phyloP scores from a whole-genome alignment of 176 grass and related monocot genomes.

The Cymbopogon citratus region DNA sequence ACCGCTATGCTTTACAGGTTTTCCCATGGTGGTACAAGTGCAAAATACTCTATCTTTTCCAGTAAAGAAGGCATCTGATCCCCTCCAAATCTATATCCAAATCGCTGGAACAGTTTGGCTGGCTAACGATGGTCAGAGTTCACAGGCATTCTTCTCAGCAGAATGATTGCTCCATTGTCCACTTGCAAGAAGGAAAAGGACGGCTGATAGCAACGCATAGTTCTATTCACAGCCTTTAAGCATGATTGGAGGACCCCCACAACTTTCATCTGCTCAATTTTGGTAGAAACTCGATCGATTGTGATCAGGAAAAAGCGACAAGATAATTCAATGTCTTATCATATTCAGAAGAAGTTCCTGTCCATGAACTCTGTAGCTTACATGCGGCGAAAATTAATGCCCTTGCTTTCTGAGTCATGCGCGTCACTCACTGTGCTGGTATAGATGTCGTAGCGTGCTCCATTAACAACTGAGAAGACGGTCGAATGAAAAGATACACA shows the following conservation, averaged over 20 bases:
- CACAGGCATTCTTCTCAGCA: not conserved
- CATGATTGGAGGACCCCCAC: constrained; percentile 1
- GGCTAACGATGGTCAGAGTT: constrained; percentile 10
- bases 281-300: not conserved
- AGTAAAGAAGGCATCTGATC: constrained; percentile 23
- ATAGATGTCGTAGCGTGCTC: not conserved
- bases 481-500: too few species aligned
- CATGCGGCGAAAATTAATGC: not conserved
- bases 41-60: not conserved
- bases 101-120: constrained; percentile 4
- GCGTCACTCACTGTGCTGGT: not conserved
- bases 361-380: not conserved
- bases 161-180: constrained; percentile 18
- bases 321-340: not conserved
- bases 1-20: not conserved
- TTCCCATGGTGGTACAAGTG: not conserved
- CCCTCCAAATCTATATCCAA: constrained; percentile 6
- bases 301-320: not conserved
- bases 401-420: not conserved
- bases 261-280: not conserved
- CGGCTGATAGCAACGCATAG: constrained; percentile 18
- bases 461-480: not conserved
- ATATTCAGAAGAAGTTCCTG: constrained; percentile 1
- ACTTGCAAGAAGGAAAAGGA: constrained; percentile 32
- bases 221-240: constrained; percentile 26